These are phyloP conservation scores for Sisymbrium irio DNA, from an alignment of 345 rosid species.

Conservation along the genomic window DNA sequence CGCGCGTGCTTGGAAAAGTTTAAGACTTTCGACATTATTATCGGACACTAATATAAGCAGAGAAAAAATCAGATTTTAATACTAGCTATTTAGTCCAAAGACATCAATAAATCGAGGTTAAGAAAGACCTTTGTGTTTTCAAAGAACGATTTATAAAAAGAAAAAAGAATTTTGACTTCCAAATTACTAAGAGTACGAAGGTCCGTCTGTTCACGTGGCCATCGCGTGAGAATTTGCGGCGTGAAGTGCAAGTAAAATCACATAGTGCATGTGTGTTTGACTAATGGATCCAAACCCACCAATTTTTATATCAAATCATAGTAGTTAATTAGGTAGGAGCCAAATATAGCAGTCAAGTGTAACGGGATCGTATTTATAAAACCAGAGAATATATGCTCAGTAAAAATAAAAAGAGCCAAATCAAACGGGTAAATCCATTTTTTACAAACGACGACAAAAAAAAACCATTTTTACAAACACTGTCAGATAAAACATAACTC, in stretches of 20 bases:
- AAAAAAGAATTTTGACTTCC: slow-evolving; percentile 1
- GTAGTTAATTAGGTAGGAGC: not conserved
- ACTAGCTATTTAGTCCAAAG: slow-evolving; percentile 5
- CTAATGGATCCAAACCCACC: slow-evolving; percentile 10
- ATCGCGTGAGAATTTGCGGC: slow-evolving; percentile 19
- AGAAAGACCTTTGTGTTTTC: not conserved
- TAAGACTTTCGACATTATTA: not conserved
- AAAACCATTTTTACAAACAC: not conserved
- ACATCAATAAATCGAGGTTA: not conserved
- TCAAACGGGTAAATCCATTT: not conserved
- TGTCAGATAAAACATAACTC: not conserved
- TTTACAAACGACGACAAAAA: too few species aligned
- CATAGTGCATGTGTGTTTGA: slow-evolving; percentile 13
- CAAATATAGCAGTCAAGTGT: not conserved
- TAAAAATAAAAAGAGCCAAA: not conserved
- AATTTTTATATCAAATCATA: not conserved
- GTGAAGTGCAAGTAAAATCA: slow-evolving; percentile 30
- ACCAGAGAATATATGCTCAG: not conserved
- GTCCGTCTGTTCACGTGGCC: slow-evolving; percentile 22
- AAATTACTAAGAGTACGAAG: not conserved
- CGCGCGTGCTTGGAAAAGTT: slow-evolving; percentile 21
- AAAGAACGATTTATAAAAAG: not conserved
- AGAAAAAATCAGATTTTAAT: slow-evolving; percentile 32
- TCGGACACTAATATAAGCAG: not conserved
- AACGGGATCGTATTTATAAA: not conserved